phyloP scores from a whole-genome alignment of 257 asterid genomes.

The Gardenia jasminoides region DNA sequence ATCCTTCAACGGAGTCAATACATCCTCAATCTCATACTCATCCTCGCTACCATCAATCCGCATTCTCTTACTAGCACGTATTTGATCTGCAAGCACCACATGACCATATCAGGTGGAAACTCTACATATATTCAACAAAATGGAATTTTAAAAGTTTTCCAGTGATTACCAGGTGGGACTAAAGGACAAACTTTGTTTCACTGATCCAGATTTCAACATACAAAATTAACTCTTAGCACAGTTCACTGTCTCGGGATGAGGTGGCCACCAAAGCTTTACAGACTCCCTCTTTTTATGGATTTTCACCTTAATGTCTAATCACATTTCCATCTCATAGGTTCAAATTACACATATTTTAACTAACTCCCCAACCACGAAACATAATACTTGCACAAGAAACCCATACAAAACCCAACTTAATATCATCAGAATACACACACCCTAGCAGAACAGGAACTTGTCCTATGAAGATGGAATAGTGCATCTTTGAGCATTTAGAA shows the following conservation, averaged over 20 bases:
- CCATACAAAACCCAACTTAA: background rate
- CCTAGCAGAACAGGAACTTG: background rate
- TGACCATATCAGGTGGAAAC: constrained; percentile 14
- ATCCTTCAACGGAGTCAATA: constrained; percentile 30
- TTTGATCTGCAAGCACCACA: constrained; percentile 50
- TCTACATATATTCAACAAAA: background rate
- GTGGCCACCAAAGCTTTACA: background rate
- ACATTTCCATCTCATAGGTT: background rate
- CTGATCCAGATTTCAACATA: constrained; percentile 5
- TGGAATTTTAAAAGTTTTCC: background rate
- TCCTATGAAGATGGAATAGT: background rate
- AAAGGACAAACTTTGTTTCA: background rate
- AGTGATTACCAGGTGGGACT: background rate
- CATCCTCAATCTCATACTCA: constrained; percentile 60
- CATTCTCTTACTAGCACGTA: constrained; percentile 65
- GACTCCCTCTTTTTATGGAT: background rate
- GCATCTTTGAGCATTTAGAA: background rate
- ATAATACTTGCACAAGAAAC: background rate
- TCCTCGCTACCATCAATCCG: constrained; percentile 64
- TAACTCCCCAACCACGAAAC: no score
- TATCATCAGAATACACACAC: background rate
- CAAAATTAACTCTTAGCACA: background rate
- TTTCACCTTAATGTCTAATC: background rate
- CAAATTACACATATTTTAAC: background rate
- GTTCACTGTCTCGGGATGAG: background rate